phyloP scores from a whole-genome alignment of 345 rosid species.

The Pistacia integerrima region DNA sequence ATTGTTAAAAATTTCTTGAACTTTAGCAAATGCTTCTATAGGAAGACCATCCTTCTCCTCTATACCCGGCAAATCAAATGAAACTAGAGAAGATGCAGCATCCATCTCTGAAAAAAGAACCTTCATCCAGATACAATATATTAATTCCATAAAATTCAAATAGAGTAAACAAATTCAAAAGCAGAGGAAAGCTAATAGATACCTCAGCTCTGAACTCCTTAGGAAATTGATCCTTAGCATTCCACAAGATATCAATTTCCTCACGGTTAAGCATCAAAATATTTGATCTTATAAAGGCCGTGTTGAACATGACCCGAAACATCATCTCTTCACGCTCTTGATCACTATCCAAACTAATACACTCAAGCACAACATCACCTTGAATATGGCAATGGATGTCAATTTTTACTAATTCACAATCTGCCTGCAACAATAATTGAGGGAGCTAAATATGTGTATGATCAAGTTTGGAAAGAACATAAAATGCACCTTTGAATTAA shows the following conservation, averaged over 20 bases:
- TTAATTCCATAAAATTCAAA: constrained; percentile 14
- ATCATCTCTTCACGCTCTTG: constrained; percentile 67
- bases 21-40: constrained; percentile 69
- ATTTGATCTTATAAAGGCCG: constrained; percentile 72
- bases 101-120: constrained; percentile 75
- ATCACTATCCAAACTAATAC: constrained; percentile 58
- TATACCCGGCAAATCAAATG: constrained; percentile 49
- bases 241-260: constrained; percentile 73
- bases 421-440: constrained; percentile 60
- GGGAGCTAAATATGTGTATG: constrained; percentile 25
- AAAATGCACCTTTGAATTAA: neutral
- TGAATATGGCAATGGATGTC: constrained; percentile 70
- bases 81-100: constrained; percentile 40
- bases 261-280: constrained; percentile 61
- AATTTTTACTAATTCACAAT: constrained; percentile 59
- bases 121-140: constrained; percentile 45
- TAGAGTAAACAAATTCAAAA: constrained; percentile 7
- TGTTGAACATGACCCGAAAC: constrained; percentile 79
- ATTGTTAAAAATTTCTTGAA: constrained; percentile 55
- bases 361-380: constrained; percentile 84
- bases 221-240: constrained; percentile 58
- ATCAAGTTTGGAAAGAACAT: neutral
- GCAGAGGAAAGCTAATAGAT: constrained; percentile 16
- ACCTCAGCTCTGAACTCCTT: constrained; percentile 81
- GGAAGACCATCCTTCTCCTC: constrained; percentile 71